Base-by-base conservation (phyloP, 306 rosid species). In the Coriaria nepalensis region DNA sequence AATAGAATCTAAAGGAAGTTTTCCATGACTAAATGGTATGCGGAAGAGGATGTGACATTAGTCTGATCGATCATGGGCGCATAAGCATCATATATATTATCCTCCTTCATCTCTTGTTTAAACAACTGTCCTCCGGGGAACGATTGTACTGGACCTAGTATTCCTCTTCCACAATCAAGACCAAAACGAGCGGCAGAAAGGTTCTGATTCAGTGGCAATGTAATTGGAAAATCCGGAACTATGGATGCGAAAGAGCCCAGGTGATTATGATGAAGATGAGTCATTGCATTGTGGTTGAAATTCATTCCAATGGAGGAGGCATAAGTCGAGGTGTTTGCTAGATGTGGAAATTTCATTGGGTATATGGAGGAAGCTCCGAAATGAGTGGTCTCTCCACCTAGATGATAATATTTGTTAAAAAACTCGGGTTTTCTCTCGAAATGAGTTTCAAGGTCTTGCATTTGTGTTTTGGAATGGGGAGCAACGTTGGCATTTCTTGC, bases 381-480 rank as follows among this genome's bases (percentile, higher is more conserved):
- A 54, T 76, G 3, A 20, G 29, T 20, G 29, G 29, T 1, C 3
- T 3, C 29, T 20, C 29, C 29, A 1, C 29, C 29, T 20, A 20
- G 1, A 20, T 20, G 3, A 20, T 3, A 50, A 56, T 80, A 80
- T 4, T 76, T 79, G 4, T 51, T 52, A 60, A 60, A 41, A 43
- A 80, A 73, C n/a, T 75, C 79, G 20, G 76, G 76, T 68, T 80
- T 87, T 57, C 78, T 62, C 52, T 78, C 80, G 42, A 87, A 87
- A 55, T 67, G 83, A 43, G 74, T 50, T 0, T 64, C 60, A 49
- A 80, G 69, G 57, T 69, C 66, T 41, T 68, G 82, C 33, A 61
- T 48, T 37, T 65, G 80, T 50, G 74, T 42, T 65, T 73, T 81
- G 4, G 73, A 50, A 63, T 73, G 76, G 0, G 59, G 55, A 43